Evolutionary conservation across 2,329 filamentous ascomycete species (phyloP).

Genomic region (Trichophyton verrucosum): DNA sequence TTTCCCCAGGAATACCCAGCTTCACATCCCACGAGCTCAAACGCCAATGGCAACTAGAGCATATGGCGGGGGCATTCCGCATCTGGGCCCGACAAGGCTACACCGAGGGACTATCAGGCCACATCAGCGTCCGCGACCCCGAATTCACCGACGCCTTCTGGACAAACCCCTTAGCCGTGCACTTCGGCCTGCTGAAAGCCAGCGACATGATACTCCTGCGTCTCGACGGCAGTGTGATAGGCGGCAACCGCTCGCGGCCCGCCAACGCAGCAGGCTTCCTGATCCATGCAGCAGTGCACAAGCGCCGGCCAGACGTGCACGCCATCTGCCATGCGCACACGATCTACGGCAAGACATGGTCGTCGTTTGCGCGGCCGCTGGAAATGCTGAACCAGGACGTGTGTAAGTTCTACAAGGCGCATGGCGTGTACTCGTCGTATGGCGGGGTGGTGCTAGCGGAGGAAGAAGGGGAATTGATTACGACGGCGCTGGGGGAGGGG

Average conservation of each 20-base stretch:
- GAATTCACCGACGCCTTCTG: constrained; percentile 11
- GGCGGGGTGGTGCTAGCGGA: constrained; percentile 50
- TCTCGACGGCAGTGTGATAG: constrained; percentile 23
- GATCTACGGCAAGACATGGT: constrained; percentile 36
- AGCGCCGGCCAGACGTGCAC: constrained; percentile 44
- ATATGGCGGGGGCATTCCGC: constrained; percentile 38
- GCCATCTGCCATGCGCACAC: constrained; percentile 37
- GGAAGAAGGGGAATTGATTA: constrained; percentile 55
- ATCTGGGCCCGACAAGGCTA: constrained; percentile 38
- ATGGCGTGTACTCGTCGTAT: constrained; percentile 53
- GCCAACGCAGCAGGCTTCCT: constrained; percentile 38
- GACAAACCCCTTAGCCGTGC: constrained; percentile 32
- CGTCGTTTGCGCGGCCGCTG: constrained; percentile 30
- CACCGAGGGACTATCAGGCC: constrained; percentile 36
- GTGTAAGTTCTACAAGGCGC: constrained; percentile 51
- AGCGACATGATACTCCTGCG: constrained; percentile 36
- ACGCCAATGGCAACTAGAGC: constrained; percentile 28
- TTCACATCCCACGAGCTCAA: constrained; percentile 25
- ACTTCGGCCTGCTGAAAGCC: constrained; percentile 35
- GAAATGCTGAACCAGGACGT: constrained; percentile 39
- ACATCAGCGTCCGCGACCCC: constrained; percentile 30
- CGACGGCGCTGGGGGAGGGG: constrained; percentile 48
- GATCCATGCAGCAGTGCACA: constrained; percentile 36
- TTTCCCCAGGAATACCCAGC: constrained; percentile 14
- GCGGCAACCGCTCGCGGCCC: constrained; percentile 19